Percentiles rank a stretch among this genome's conserved stretches.
Conservation (phyloP, 139 green algal species). For the Asterochloris sp. region DNA sequence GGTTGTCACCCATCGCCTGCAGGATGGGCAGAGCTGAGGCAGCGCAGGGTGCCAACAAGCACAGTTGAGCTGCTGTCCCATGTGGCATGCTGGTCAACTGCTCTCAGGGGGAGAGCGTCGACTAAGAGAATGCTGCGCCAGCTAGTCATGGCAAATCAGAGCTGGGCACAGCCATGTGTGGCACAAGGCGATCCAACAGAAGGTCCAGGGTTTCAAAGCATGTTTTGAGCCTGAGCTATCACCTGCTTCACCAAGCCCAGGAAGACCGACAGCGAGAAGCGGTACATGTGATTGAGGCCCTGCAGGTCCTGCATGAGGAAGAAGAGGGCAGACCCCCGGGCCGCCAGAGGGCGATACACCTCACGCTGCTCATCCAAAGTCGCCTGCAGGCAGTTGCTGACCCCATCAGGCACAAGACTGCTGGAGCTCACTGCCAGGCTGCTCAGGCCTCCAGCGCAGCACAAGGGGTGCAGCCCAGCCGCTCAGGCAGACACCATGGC, state of each 20-base stretch:
- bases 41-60: no score
- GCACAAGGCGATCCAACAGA: background rate
- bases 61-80: no score
- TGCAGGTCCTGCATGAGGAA: constrained; percentile 62
- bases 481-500: no score
- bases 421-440: background rate
- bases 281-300: constrained; percentile 75
- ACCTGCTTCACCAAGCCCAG: constrained; percentile 51
- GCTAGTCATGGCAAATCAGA: no score
- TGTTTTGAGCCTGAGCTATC: background rate
- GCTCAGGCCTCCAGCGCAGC: background rate
- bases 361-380: constrained; percentile 64
- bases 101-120: no score
- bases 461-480: no score
- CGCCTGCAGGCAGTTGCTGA: constrained; percentile 14
- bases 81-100: no score
- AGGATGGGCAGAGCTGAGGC: no score
- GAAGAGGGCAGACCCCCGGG: constrained; percentile 55
- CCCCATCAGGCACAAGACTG: background rate
- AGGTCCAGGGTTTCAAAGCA: background rate
- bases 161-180: no score
- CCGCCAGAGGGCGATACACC: constrained; percentile 59
- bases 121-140: no score
- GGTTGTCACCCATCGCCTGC: no score
- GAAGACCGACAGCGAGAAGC: constrained; percentile 58